Conservation (phyloP, 1,284 basidiomycete genomes). For the Cutaneotrichosporon dermatis region DNA sequence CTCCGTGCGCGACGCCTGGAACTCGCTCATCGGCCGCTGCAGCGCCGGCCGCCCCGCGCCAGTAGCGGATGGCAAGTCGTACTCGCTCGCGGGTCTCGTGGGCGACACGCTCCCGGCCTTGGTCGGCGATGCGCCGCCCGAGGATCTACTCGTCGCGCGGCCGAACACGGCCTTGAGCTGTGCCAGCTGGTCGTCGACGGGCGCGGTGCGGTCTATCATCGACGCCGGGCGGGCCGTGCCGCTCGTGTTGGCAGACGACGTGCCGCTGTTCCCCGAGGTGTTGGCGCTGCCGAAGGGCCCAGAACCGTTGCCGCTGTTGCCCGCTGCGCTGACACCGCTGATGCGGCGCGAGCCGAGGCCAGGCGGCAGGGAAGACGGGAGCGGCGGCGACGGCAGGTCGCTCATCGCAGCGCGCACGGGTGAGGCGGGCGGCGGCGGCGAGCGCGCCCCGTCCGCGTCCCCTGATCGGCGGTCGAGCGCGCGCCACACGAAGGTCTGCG, state of each 20-base stretch:
- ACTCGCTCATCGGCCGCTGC: conserved; percentile 9
- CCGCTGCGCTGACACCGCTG: background rate
- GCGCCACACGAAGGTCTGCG: conserved; percentile 39
- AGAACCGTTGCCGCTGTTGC: too few relatives aligned
- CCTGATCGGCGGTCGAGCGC: conserved; percentile 36
- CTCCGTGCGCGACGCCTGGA: background rate
- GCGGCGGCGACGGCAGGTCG: conserved; percentile 17
- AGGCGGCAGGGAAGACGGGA: background rate
- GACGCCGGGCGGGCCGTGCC: conserved; percentile 4
- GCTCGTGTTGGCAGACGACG: background rate
- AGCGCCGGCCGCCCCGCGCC: background rate
- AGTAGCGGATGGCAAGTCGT: background rate
- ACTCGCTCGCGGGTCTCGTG: conserved; percentile 6
- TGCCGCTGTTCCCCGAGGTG: background rate
- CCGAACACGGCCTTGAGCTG: conserved; percentile 41
- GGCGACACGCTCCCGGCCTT: background rate
- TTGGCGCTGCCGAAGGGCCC: too few relatives aligned
- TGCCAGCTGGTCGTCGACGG: conserved; percentile 40
- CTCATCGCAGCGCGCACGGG: conserved; percentile 17
- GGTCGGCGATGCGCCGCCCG: background rate
- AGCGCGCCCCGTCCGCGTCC: conserved; percentile 26
- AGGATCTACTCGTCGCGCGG: conserved; percentile 2
- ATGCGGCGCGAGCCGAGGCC: conserved; percentile 8
- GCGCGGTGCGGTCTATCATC: conserved; percentile 12
- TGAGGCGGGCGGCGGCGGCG: conserved; percentile 4